Percentiles rank a stretch among this genome's conserved stretches.
phyloP scores from a whole-genome alignment of 2,329 filamentous ascomycete genomes.

The Aureobasidium pullulans region DNA sequence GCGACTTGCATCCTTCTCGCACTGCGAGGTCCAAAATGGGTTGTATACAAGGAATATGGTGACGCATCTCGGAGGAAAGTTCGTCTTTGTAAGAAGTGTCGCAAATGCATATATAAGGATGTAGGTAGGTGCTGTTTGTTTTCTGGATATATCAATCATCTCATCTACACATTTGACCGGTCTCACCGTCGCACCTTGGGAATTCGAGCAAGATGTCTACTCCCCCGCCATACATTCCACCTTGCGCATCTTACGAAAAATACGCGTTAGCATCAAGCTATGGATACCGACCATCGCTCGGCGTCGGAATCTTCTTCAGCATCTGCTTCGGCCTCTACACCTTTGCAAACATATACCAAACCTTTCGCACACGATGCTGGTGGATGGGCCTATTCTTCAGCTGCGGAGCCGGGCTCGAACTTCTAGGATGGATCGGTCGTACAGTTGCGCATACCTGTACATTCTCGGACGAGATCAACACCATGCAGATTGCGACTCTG shows the following conservation, averaged over 20 bases:
- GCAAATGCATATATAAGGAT: neutral
- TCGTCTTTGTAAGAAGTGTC: neutral
- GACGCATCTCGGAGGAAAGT: neutral
- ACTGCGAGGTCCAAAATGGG: neutral
- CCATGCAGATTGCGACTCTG: slow-evolving; percentile 8
- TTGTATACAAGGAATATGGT: slow-evolving; percentile 2
- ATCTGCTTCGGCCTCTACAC: neutral
- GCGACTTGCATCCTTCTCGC: slow-evolving; percentile 9
- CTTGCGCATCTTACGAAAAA: neutral
- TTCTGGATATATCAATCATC: neutral
- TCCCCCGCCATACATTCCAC: neutral
- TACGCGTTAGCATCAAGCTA: neutral
- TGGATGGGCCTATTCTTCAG: slow-evolving; percentile 9
- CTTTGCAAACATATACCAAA: neutral
- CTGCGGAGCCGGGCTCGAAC: neutral
- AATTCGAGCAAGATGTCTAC: neutral
- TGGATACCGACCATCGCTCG: slow-evolving; percentile 6
- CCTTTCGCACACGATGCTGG: slow-evolving; percentile 6
- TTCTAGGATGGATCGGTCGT: slow-evolving; percentile 3
- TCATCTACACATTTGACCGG: neutral
- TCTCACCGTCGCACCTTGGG: neutral
- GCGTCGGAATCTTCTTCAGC: neutral
- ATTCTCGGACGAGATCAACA: neutral
- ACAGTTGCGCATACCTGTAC: slow-evolving; percentile 2
- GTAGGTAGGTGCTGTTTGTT: neutral